phyloP scores from a whole-genome alignment of 2,329 filamentous ascomycete species.

The Grosmannia huntii region DNA sequence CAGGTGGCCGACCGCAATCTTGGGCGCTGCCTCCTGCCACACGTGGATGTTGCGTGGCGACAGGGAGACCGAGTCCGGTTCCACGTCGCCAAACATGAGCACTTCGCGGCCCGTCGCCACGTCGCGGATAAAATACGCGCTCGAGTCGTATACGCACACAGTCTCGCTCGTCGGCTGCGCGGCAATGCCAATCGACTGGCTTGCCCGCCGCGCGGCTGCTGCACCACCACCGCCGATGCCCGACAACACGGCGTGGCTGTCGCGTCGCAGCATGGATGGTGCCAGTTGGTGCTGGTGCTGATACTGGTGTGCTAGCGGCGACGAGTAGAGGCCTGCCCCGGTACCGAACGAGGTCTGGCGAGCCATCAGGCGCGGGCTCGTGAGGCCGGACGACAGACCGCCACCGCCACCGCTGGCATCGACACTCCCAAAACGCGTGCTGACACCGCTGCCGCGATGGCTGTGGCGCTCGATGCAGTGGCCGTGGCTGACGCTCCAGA shows the following conservation, averaged over 20 bases:
- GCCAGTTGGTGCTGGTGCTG: constrained; percentile 11
- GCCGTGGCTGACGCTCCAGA: constrained; percentile 80
- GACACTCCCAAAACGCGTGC: constrained; percentile 33
- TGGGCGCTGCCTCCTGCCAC: constrained; percentile 81
- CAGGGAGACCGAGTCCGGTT: constrained; percentile 76
- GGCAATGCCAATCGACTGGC: background rate
- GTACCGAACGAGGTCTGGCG: constrained; percentile 8
- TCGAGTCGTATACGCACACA: constrained; percentile 69
- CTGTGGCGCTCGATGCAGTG: constrained; percentile 66
- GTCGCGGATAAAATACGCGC: constrained; percentile 85
- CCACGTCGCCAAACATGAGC: constrained; percentile 89
- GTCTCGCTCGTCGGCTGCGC: constrained; percentile 25
- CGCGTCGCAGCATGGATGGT: constrained; percentile 7
- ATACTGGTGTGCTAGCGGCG: background rate
- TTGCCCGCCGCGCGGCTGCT: constrained; percentile 1
- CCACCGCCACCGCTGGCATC: constrained; percentile 23
- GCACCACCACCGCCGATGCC: background rate
- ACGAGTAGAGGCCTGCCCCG: constrained; percentile 3
- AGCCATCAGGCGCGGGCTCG: constrained; percentile 16
- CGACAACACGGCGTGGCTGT: constrained; percentile 8
- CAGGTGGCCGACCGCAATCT: constrained; percentile 60
- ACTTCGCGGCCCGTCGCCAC: constrained; percentile 59
- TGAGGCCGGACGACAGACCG: constrained; percentile 6
- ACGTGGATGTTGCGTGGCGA: constrained; percentile 69
- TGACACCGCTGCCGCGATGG: constrained; percentile 49